These are phyloP conservation scores for Rhizopus arrhizus DNA, from an alignment of 371 early-diverging fungal genomes.

Conservation along the genomic window DNA sequence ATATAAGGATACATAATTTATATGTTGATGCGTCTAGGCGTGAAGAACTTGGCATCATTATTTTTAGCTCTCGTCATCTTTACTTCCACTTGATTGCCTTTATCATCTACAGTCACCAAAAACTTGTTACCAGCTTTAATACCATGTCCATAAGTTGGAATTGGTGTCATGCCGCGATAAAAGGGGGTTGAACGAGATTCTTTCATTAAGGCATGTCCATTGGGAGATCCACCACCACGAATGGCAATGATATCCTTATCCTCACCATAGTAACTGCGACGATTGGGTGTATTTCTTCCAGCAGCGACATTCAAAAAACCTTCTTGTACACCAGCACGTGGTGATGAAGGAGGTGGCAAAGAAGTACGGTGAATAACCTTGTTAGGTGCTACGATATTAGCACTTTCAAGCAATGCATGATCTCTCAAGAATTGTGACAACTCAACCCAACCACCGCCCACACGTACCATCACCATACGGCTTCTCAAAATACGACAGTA, in stretches of 20 bases:
- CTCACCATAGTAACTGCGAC: conserved; percentile 2
- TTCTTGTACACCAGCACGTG: conserved; percentile 17
- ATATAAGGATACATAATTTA: conserved; percentile 8
- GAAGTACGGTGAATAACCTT: conserved; percentile 6
- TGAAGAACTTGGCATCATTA: conserved; percentile 41
- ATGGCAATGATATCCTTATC: conserved; percentile 12
- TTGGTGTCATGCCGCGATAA: conserved; percentile 35
- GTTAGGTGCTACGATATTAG: conserved; percentile 28
- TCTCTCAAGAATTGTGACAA: conserved; percentile 60
- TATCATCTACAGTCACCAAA: conserved; percentile 45
- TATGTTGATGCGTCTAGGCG: conserved; percentile 41
- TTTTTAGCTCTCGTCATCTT: conserved; percentile 51
- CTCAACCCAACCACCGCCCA: conserved; percentile 82
- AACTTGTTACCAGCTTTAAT: conserved; percentile 54
- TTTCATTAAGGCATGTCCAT: conserved; percentile 10
- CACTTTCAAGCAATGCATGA: conserved; percentile 45
- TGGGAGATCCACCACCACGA: conserved; percentile 9
- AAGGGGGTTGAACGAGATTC: conserved; percentile 46
- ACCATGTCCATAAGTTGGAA: conserved; percentile 40
- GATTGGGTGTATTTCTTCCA: conserved; percentile 19
- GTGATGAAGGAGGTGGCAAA: conserved; percentile 10
- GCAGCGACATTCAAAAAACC: conserved; percentile 29
- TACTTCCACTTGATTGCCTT: conserved; percentile 50
- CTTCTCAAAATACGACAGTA: conserved; percentile 73
- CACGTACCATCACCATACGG: conserved; percentile 78